Evolutionary conservation across 805 yeast genomes (phyloP), one percentile per base, ranked within the genome.

Genomic region (Suhomyces sp.): DNA sequence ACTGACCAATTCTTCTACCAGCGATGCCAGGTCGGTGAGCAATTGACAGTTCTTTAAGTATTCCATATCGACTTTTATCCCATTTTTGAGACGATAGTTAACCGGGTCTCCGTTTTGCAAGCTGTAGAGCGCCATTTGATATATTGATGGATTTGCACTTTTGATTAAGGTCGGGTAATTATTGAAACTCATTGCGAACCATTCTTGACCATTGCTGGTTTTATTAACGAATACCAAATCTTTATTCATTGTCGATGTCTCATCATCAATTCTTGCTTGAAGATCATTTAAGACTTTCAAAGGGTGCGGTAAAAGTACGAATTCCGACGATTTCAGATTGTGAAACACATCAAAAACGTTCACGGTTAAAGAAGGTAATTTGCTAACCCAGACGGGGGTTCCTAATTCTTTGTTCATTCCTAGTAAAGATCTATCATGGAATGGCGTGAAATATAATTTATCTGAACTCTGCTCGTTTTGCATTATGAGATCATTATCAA

Each of bases 151-250:
- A 0, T 95, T 91, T 0, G 96, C 93, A 6, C 87, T 76, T 37
- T 78, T 76, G 6, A 91, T 88, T 31, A 91, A 60, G 0, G 95
- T 80, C 0, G 96, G 96, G 54, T 82, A 91, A 46, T 79, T 72
- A 16, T 61, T 55, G 46, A 80, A 83, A 15, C 95, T 83, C 76
- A 91, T 70, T 4, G 96, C 96, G 65, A 76, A 86, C 95, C 96
- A 90, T 44, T 66, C 68, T 1, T 83, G 70, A 3, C 83, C 81
- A 19, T 65, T 67, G 0, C 88, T 77, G 19, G 79, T 71, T 39
- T 79, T 86, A 23, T 91, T 68, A 47, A 80, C 80, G 8, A 91
- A 82, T 2, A 81, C 79, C 23, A 65, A 46, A 31, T 65, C 62
- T 28, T 49, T 40, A 17, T 54, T 55, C 17, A 47, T 37, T 2